phyloP scores from a whole-genome alignment of 2,329 filamentous ascomycete species.

The Teratosphaeriaceae sp. region DNA sequence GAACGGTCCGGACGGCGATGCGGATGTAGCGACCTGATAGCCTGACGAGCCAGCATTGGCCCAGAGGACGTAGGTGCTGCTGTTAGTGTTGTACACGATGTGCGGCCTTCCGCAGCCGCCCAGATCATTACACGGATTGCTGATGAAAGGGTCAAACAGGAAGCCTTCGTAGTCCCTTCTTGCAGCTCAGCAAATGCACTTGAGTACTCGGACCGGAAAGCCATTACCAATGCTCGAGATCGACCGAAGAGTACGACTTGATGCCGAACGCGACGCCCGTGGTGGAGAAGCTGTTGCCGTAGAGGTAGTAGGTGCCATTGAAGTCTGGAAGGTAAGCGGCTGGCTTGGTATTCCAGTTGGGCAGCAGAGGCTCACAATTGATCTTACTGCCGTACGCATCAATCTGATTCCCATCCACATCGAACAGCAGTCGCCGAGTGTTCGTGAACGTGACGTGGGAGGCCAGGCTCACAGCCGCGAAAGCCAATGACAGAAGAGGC shows the following conservation, averaged over 20 bases:
- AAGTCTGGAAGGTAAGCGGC: too few relatives aligned
- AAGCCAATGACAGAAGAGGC: not conserved
- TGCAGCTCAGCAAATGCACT: not conserved
- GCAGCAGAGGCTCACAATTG: slow-evolving; percentile 6
- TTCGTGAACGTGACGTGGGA: slow-evolving; percentile 18
- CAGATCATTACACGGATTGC: slow-evolving; percentile 7
- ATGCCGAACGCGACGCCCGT: slow-evolving; percentile 18
- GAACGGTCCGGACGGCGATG: slow-evolving; percentile 18
- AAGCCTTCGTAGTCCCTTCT: slow-evolving; percentile 17
- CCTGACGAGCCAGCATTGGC: slow-evolving; percentile 19
- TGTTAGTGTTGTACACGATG: slow-evolving; percentile 18
- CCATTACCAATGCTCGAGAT: slow-evolving; percentile 18
- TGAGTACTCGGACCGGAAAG: too few relatives aligned
- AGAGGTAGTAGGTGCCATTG: slow-evolving; percentile 20
- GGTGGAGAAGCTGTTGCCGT: slow-evolving; percentile 21
- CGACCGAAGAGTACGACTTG: slow-evolving; percentile 19
- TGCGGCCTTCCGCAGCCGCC: slow-evolving; percentile 21
- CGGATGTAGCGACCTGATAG: slow-evolving; percentile 17
- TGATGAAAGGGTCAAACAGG: slow-evolving; percentile 13
- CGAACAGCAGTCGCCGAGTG: slow-evolving; percentile 17
- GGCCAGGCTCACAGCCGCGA: not conserved
- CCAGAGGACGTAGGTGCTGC: slow-evolving; percentile 19
- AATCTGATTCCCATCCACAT: slow-evolving; percentile 20
- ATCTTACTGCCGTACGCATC: slow-evolving; percentile 22
- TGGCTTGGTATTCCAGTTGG: not conserved